Evolutionary conservation across 2,329 filamentous ascomycete genomes (phyloP), one percentile per base, ranked within the genome.

Genomic region (Bipolaris zeicola): DNA sequence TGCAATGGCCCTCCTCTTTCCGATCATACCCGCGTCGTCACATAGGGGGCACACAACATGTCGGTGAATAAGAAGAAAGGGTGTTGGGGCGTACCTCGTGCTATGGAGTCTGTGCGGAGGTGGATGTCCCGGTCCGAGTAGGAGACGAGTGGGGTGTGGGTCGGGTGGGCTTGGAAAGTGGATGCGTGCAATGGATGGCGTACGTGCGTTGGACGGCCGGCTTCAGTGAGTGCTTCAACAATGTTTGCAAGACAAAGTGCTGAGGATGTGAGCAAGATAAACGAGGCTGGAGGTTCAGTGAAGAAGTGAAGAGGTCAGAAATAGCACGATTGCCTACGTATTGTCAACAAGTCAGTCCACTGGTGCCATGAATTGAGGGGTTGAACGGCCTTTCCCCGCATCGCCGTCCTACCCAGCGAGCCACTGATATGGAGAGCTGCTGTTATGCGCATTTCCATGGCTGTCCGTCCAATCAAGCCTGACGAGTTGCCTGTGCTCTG

Each of bases 321-420:
- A 39, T 33, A 52, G 47, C 28, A 42, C 43, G 46, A 41, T 34
- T 16, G 18, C 36, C 50, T 43, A 31, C 10, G 10, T 31, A 50
- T 49, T 49, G 51, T 52, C 49, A 50, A 55, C 53, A 56, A 41
- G 43, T 50, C 52, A 50, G 56, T 63, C 54, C 60, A 61, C 56
- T 54, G 58, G 55, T 60, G 54, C 60, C 64, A 54, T 65, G 54
- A 43, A 61, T 57, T 57, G 64, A 67, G 66, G 66, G 66, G 66
- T 62, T 51, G 56, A 45, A 56, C 45, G 58, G 57, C 59, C 34
- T 60, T 65, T 62, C 63, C 65, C 65, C 65, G 66, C 66, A 66
- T 66, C 55, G 53, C 57, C 63, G 56, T 60, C 58, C 60, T 66
- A 58, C 57, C 47, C 51, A 52, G 34, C 34, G 53, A 62, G 59